A percentile compares a stretch with the other conserved stretches of the same genome.
Conservation (phyloP, 495 filamentous ascomycete species). For the Jackrogersella multiformis region DNA sequence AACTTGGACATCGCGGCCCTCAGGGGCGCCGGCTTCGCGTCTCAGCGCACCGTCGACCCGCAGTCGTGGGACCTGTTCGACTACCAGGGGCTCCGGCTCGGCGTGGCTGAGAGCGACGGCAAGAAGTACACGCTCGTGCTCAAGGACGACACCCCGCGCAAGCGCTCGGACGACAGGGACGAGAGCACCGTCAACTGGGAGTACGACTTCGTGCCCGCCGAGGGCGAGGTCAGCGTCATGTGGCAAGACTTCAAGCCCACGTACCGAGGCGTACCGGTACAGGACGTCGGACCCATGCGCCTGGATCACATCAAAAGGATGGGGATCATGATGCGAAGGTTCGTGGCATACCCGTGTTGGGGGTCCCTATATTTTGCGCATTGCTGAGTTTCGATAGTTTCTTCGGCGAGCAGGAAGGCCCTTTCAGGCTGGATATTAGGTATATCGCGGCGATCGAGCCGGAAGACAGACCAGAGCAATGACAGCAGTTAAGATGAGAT, state of each 20-base stretch:
- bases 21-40: conserved; percentile 84
- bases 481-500: background rate
- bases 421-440: conserved; percentile 67
- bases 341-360: conserved; percentile 27
- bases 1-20: conserved; percentile 76
- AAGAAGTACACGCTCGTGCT: conserved; percentile 77
- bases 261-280: conserved; percentile 72
- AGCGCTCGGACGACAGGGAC: conserved; percentile 67
- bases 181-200: conserved; percentile 68
- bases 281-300: conserved; percentile 66
- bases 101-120: conserved; percentile 40
- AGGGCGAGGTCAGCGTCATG: conserved; percentile 50
- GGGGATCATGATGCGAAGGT: conserved; percentile 83
- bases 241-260: conserved; percentile 74
- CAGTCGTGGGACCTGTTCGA: conserved; percentile 63
- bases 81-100: conserved; percentile 61
- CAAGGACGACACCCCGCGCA: conserved; percentile 70
- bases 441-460: conserved; percentile 37
- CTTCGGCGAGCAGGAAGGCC: conserved; percentile 77
- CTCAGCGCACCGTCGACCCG: conserved; percentile 70
- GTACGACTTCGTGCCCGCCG: conserved; percentile 56
- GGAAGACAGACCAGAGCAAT: background rate
- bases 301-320: conserved; percentile 67
- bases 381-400: conserved; percentile 59
- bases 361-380: background rate